Evolutionary conservation across 1,139 yeast genomes (phyloP).

Genomic region (Yamadazyma triangularis): DNA sequence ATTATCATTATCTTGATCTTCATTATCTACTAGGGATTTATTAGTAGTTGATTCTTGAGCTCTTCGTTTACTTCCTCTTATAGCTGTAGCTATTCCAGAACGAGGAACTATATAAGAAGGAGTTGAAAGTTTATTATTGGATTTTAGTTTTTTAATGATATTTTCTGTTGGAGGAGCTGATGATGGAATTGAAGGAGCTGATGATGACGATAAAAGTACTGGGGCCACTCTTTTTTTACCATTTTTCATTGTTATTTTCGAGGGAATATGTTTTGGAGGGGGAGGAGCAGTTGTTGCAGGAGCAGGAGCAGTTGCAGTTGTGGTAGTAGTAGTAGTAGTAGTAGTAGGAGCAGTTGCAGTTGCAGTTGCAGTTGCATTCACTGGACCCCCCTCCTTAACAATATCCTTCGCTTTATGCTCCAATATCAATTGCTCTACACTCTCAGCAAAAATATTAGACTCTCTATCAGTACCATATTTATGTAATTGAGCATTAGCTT

Average conservation of each 20-base stretch:
- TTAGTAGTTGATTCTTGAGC: constrained; percentile 8
- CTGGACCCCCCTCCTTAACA: background rate
- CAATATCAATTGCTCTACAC: constrained; percentile 68
- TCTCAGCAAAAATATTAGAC: constrained; percentile 79
- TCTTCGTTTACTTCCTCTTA: constrained; percentile 36
- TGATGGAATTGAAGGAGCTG: constrained; percentile 20
- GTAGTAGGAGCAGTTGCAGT: background rate
- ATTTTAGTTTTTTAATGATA: constrained; percentile 14
- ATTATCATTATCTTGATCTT: constrained; percentile 37
- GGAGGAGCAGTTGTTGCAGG: background rate
- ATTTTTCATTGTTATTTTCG: constrained; percentile 53
- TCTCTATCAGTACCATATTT: constrained; percentile 89
- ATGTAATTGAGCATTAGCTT: constrained; percentile 62
- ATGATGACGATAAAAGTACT: constrained; percentile 53
- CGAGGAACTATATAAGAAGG: constrained; percentile 41
- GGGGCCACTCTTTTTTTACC: constrained; percentile 92
- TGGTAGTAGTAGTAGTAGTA: background rate
- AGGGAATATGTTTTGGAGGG: constrained; percentile 5
- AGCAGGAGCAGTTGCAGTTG: background rate
- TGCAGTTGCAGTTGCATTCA: constrained; percentile 1
- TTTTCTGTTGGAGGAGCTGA: constrained; percentile 4
- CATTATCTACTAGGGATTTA: constrained; percentile 10
- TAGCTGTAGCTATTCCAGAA: constrained; percentile 44
- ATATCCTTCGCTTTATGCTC: constrained; percentile 51
- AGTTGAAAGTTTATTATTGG: constrained; percentile 33